Evolutionary conservation across 1,284 basidiomycete species (phyloP), one percentile per base, ranked within the genome.

Genomic region (Meira nashicola): DNA sequence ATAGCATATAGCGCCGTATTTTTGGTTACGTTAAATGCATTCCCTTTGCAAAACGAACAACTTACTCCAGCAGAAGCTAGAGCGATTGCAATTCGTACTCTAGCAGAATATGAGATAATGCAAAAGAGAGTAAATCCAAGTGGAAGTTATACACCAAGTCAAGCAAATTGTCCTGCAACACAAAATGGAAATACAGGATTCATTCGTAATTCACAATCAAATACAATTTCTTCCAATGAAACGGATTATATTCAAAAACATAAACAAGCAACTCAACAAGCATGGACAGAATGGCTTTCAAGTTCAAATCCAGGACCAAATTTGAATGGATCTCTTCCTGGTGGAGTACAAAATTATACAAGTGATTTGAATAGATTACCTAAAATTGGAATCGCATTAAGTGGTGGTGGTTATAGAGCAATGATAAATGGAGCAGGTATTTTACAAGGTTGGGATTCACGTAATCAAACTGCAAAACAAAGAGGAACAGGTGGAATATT

Each of bases 401-500:
- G 78, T 10, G 82, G 82, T 39, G 82, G 82, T 33, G 82, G 82
- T 4, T 80, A 82, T 58, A 67, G 82, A 17, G 81, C 81, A 10
- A 82, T 82, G 81, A 74, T 81, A 66, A 55, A 68, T 58, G 76
- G 72, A 19, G 37, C 66, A 1, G 73, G 71, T n/a, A 60, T 68
- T 0, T 37, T 70, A 17, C 61, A 68, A 33, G 75, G 71, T 10
- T 67, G 74, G n/a, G 75, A 77, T 41, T 56, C 54, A 2, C 63
- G 76, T 14, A 78, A 78, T 40, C 38, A 52, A 6, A 78, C 76
- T 4, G 67, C 76, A 17, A 70, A 63, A 41, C 15, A 65, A 28
- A 57, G 68, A 1, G 73, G 73, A n/a, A 68, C 73, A 2, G 73
- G 71, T 12, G 77, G 76, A 19, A 47, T 78, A 17, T 52, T 77